phyloP scores from a whole-genome alignment of 129 eudicot species.

The Pulicaria dysenterica region DNA sequence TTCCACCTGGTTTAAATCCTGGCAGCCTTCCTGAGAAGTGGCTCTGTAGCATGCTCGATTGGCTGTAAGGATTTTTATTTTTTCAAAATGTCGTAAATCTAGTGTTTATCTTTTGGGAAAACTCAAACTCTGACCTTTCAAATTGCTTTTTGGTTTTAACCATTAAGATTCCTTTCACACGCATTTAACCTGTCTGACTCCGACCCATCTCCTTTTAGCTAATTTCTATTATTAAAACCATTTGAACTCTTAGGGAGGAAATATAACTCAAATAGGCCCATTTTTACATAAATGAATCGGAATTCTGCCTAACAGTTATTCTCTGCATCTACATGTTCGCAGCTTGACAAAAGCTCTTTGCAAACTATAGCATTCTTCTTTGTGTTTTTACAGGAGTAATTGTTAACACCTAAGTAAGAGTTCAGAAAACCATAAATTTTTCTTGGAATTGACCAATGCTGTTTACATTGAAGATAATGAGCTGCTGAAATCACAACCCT shows the following conservation, averaged over 20 bases:
- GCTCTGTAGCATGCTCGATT: constrained; percentile 86
- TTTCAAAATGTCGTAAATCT: neutral
- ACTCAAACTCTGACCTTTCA: neutral
- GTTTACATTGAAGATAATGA: neutral
- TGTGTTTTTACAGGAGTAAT: too few species aligned
- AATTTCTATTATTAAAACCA: neutral
- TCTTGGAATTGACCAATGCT: neutral
- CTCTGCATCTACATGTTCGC: too few species aligned
- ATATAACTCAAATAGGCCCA: neutral
- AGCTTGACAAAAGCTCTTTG: too few species aligned
- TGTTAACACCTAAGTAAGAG: too few species aligned
- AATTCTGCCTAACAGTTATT: too few species aligned
- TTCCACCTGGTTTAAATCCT: constrained; percentile 74
- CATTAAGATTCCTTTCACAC: neutral
- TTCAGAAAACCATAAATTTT: too few species aligned
- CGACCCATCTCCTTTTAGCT: constrained; percentile 4
- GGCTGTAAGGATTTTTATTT: constrained; percentile 73
- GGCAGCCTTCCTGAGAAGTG: constrained; percentile 83
- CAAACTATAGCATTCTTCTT: too few species aligned
- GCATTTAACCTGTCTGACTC: neutral
- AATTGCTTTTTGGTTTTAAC: neutral
- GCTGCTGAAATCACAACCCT: neutral
- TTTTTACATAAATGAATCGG: neutral
- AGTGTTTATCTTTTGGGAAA: neutral
- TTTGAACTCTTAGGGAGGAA: neutral